These are phyloP conservation scores for Penicillium desertorum DNA, from an alignment of 495 filamentous ascomycete species.

Conservation along the genomic window DNA sequence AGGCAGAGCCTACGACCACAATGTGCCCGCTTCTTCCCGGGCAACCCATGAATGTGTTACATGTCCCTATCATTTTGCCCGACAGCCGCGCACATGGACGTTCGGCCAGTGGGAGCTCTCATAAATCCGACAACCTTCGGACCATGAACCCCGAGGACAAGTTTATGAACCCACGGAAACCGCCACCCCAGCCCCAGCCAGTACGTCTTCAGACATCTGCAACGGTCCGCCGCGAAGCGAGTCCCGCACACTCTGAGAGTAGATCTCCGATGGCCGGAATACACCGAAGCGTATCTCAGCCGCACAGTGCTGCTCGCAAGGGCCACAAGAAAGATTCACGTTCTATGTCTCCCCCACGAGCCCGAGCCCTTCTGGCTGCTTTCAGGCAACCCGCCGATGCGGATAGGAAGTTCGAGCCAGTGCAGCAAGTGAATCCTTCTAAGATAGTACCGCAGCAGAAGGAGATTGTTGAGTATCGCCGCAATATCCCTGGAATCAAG, in stretches of 20 bases:
- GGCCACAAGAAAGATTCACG: constrained; percentile 34
- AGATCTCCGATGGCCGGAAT: constrained; percentile 29
- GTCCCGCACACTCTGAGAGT: constrained; percentile 27
- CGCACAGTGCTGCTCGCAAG: constrained; percentile 31
- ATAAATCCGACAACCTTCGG: constrained; percentile 50
- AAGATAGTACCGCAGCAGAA: not conserved
- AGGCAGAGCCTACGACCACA: constrained; percentile 66
- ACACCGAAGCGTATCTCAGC: constrained; percentile 39
- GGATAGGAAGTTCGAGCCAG: constrained; percentile 13
- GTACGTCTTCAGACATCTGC: constrained; percentile 57
- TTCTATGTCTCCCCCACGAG: constrained; percentile 44
- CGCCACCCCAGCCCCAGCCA: constrained; percentile 53
- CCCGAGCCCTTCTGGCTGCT: constrained; percentile 37
- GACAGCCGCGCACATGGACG: constrained; percentile 42
- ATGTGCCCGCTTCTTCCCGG: constrained; percentile 85
- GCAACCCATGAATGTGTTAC: constrained; percentile 78
- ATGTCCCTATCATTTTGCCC: constrained; percentile 68
- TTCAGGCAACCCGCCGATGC: constrained; percentile 29
- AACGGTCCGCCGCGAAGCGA: constrained; percentile 43
- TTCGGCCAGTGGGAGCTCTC: constrained; percentile 38
- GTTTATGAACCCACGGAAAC: constrained; percentile 66
- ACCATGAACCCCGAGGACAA: constrained; percentile 79
- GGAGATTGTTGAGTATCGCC: constrained; percentile 8
- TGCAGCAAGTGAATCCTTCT: constrained; percentile 10
- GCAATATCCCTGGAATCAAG: constrained; percentile 23